Evolutionary conservation across 1,139 yeast species (phyloP), one percentile per base, ranked within the genome.

Genomic region (Arxiozyma telluris): DNA sequence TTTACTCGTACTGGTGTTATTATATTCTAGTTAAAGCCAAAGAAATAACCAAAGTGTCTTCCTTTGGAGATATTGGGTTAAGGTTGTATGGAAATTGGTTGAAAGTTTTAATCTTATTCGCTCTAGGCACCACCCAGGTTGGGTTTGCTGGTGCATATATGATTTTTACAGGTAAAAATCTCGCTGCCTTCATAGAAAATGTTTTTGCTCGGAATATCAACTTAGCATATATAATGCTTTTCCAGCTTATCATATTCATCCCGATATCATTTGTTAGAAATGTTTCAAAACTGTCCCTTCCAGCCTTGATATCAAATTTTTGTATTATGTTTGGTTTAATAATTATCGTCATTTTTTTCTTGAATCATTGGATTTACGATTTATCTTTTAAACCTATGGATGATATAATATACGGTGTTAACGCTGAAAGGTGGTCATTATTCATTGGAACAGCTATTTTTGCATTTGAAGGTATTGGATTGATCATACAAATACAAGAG

Each of bases 391-490:
- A 54, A 41, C 68, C 70, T 5, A 71, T 67, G 17, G 65, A 56
- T 20, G 71, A 71, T 12, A 59, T 68, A 15, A 57, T 79, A 46
- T 66, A 66, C 25, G 70, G 73, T 21, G 79, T 85, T 65, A 85
- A 85, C 65, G 59, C 78, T n/a, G 75, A 77, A 49, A 72, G 78
- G 55, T 86, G 90, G 85, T 79, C 91, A 1, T 73, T 86, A 73
- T 82, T 85, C 59, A 80, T 86, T 55, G 94, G 94, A 4, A 88
- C 87, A 2, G 91, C 91, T 0, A 88, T 86, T 22, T 85, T 87
- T 56, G 83, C 93, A 0, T 86, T 84, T 64, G 94, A 86, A 71
- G 94, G 94, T 0, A 84, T 86, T 57, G 93, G 94, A 0, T 72
- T 86, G 47, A 83, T 86, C 50, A 78, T 86, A 44, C 94, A 93